Base-by-base conservation (phyloP, 2,329 filamentous ascomycete genomes). In the Diaporthe sp. region DNA sequence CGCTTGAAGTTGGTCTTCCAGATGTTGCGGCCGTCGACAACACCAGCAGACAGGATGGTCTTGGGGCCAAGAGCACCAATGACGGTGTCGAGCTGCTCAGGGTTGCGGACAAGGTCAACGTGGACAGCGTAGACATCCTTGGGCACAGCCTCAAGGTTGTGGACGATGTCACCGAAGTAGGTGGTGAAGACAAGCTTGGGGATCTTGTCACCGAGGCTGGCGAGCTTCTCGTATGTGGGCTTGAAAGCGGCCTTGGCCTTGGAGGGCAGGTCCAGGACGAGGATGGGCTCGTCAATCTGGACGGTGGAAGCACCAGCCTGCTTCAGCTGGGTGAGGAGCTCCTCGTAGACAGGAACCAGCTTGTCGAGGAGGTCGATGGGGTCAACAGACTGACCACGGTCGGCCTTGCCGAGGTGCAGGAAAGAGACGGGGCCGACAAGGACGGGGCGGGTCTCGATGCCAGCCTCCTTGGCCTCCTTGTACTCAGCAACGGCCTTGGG, bases 1-100 rank as follows among this genome's bases (percentile, higher is more conserved):
- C 92, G 92, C 92, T 97, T 94, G 89, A 98, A 94, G 93, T 98
- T 97, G 88, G 95, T 98, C 94, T 99, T 99, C 97, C 97, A 99
- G 90, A 99, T 98, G 92, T 99, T 99, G 83, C 97, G 95, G 82
- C 97, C 97, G 82, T 99, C 96, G 79, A 99, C 97, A 81, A 99
- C 94, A 95, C 97, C 97, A 78, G 92, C 94, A 79, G 97, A 99
- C 79, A 99, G 93, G 80, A 95, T 87, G 84, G 98, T 97, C 85
- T 95, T 95, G 84, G 95, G 87, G 84, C 95, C 95, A 78, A 99
- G 92, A 82, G 95, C 93, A 82, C 88, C 89, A 80, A 95, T 86
- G 82, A 99, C 95, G 79, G 93, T 91, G 77, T 97, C 92, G 78
- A 99, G 93, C 90, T 99, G 97, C 90, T 98, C 96, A 73, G 97